Evolutionary conservation across 441 rosid species (phyloP).

Genomic region (Erysimum pusillum): DNA sequence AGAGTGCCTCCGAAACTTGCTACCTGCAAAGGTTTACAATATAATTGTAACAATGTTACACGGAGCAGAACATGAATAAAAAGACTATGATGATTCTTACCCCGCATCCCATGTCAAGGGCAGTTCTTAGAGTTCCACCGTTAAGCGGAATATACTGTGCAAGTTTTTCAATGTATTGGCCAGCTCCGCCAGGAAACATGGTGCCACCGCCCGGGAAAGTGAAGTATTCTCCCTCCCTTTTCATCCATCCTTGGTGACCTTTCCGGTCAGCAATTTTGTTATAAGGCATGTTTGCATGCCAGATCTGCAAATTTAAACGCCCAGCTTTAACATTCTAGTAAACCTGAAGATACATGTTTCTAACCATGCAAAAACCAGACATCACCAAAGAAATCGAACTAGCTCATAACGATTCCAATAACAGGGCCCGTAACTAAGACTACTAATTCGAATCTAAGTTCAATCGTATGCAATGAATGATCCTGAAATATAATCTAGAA

Average conservation of each 20-base stretch:
- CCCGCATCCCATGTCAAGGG: slow-evolving; percentile 99
- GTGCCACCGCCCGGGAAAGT: slow-evolving; percentile 96
- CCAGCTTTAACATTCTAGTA: not conserved
- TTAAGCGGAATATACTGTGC: slow-evolving; percentile 82
- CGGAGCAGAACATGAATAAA: not conserved
- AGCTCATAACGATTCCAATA: slow-evolving; percentile 5
- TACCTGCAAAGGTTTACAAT: slow-evolving; percentile 58
- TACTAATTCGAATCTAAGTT: not conserved
- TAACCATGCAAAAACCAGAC: slow-evolving; percentile 12
- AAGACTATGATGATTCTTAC: slow-evolving; percentile 50
- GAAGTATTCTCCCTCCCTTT: slow-evolving; percentile 79
- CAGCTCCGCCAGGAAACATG: slow-evolving; percentile 96
- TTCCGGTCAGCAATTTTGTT: slow-evolving; percentile 94
- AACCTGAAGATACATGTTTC: not conserved
- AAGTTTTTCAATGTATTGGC: slow-evolving; percentile 84
- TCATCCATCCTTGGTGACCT: slow-evolving; percentile 99
- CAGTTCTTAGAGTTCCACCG: slow-evolving; percentile 82
- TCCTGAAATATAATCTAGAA: not conserved
- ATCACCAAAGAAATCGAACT: not conserved
- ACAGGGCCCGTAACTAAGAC: not conserved
- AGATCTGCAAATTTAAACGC: slow-evolving; percentile 62
- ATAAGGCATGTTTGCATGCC: slow-evolving; percentile 96
- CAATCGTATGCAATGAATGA: not conserved
- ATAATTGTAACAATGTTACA: not conserved
- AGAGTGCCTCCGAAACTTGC: slow-evolving; percentile 96